Conservation (phyloP, 192 early-diverging fungal genomes). For the Endogone sp. region DNA sequence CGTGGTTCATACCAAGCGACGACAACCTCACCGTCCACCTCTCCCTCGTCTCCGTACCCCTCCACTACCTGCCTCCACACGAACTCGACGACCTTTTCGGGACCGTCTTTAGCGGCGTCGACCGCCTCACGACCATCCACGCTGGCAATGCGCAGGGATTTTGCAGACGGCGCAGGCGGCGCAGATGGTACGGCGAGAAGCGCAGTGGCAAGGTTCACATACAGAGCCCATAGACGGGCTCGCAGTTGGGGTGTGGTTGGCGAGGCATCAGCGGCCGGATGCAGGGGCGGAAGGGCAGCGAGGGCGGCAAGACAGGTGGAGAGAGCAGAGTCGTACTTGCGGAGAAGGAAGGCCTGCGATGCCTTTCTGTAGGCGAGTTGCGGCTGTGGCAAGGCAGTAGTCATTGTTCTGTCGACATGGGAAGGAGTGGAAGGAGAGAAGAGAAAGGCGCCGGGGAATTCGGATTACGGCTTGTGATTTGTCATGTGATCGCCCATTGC, state of each 20-base stretch:
- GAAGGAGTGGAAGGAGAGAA: not conserved
- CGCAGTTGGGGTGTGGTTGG: not conserved
- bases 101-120: not conserved
- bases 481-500: slow-evolving; percentile 7
- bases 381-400: too few relatives aligned
- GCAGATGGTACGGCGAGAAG: not conserved
- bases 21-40: slow-evolving; percentile 8
- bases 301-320: not conserved
- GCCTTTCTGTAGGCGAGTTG: not conserved
- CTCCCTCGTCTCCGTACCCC: slow-evolving; percentile 1
- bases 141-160: not conserved
- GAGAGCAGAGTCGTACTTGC: not conserved
- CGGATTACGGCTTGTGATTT: not conserved
- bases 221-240: slow-evolving; percentile 17
- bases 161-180: not conserved
- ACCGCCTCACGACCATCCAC: slow-evolving; percentile 4
- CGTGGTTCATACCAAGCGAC: not conserved
- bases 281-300: not conserved
- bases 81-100: not conserved
- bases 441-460: not conserved
- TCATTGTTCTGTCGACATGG: not conserved
- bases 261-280: not conserved
- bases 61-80: not conserved
- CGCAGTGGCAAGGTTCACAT: slow-evolving; percentile 15
- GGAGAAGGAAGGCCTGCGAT: not conserved